Evolutionary conservation across 2,329 filamentous ascomycete genomes (phyloP).

Genomic region (Trichothecium sympodiale): DNA sequence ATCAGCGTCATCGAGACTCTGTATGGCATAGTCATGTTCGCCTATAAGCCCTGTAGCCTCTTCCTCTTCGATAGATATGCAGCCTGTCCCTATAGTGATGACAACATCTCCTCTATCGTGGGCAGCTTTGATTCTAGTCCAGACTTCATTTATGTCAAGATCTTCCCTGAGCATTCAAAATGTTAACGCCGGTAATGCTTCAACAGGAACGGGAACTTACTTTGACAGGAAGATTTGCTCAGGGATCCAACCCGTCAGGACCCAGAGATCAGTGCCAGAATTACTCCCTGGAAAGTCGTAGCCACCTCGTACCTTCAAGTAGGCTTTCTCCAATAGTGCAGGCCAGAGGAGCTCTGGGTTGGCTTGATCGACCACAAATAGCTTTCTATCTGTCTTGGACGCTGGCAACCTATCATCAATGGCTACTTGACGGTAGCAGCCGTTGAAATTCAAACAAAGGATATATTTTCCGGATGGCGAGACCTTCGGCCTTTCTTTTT

Average conservation of each 20-base stretch:
- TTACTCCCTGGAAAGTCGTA: conserved; percentile 98
- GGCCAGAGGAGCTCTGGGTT: conserved; percentile 83
- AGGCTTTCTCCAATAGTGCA: conserved; percentile 88
- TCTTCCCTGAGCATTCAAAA: conserved; percentile 50
- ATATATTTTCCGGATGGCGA: conserved; percentile 84
- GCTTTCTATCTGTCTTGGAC: conserved; percentile 60
- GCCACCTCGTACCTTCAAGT: conserved; percentile 86
- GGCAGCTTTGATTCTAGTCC: conserved; percentile 63
- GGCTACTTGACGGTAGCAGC: conserved; percentile 74
- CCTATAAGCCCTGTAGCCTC: conserved; percentile 70
- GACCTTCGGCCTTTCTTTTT: conserved; percentile 42
- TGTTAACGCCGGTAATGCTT: background rate
- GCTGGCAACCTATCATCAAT: conserved; percentile 83
- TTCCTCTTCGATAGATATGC: conserved; percentile 67
- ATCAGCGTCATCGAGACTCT: conserved; percentile 58
- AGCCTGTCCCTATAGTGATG: conserved; percentile 82
- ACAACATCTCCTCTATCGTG: conserved; percentile 74
- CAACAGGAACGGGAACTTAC: conserved; percentile 21
- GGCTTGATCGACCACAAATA: conserved; percentile 80
- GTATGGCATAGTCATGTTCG: conserved; percentile 87
- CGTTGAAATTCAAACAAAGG: conserved; percentile 90
- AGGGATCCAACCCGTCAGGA: conserved; percentile 90
- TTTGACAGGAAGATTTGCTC: conserved; percentile 87
- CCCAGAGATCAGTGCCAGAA: conserved; percentile 88
- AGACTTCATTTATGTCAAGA: conserved; percentile 62